These are phyloP conservation scores for Backusella sp. DNA, from an alignment of 192 early-diverging fungal species.

Conservation along the genomic window DNA sequence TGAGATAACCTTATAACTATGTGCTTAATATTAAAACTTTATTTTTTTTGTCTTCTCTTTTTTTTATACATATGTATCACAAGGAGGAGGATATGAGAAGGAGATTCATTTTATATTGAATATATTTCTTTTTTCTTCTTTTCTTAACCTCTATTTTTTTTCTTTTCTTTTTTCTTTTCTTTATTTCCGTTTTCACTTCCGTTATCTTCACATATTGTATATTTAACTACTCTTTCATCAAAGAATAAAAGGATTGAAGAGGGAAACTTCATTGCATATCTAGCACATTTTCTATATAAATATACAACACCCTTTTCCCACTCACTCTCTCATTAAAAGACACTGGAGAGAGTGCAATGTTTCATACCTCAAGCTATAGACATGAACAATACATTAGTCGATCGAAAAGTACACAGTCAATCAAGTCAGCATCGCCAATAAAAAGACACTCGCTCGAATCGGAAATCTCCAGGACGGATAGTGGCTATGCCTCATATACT, in stretches of 20 bases:
- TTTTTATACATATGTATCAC: neutral
- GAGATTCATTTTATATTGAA: conserved; percentile 2
- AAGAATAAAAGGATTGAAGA: neutral
- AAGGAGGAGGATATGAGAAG: neutral
- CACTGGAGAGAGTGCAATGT: neutral
- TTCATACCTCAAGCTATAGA: neutral
- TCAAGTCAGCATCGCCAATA: neutral
- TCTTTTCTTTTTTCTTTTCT: neutral
- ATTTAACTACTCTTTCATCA: neutral
- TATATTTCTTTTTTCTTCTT: neutral
- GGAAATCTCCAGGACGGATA: neutral
- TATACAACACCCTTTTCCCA: neutral
- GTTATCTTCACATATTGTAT: neutral
- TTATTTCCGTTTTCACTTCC: neutral
- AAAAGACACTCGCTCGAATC: neutral
- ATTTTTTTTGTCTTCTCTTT: neutral
- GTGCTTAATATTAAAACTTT: neutral
- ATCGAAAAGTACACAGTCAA: neutral
- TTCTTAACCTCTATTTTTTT: neutral
- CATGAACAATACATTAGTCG: neutral
- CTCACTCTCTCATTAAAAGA: neutral
- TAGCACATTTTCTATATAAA: neutral
- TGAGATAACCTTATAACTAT: neutral
- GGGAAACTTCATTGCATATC: neutral
- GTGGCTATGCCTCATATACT: neutral